Evolutionary conservation across 1,139 yeast species (phyloP).

Genomic region (Tardiomyces depauwii): DNA sequence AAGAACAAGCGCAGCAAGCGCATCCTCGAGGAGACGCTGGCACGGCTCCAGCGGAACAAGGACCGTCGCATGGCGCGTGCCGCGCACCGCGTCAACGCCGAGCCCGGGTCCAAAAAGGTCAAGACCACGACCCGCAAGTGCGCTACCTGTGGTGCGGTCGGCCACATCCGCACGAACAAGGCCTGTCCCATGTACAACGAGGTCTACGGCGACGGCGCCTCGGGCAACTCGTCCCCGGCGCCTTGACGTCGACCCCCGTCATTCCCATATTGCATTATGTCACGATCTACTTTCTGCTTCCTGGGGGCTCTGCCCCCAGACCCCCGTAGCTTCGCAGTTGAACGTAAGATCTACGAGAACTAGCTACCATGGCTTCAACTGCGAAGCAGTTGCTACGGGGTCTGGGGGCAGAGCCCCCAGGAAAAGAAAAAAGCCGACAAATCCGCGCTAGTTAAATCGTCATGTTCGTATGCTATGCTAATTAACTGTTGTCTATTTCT

Average conservation of each 20-base stretch:
- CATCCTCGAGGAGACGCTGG: conserved; percentile 74
- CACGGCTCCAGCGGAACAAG: conserved; percentile 67
- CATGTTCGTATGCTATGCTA: too few species aligned
- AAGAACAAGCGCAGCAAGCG: conserved; percentile 69
- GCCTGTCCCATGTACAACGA: conserved; percentile 75
- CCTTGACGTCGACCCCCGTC: neutral
- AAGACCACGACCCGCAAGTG: conserved; percentile 79
- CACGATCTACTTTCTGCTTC: too few species aligned
- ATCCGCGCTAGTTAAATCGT: too few species aligned
- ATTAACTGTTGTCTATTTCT: neutral
- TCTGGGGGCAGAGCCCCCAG: too few species aligned
- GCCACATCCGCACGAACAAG: conserved; percentile 86
- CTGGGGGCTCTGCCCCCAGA: too few species aligned
- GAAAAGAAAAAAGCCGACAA: too few species aligned
- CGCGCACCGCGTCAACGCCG: conserved; percentile 28
- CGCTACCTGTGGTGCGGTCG: conserved; percentile 91
- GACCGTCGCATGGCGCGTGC: conserved; percentile 51
- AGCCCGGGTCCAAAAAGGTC: conserved; percentile 23
- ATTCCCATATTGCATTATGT: too few species aligned
- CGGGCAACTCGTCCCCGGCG: conserved; percentile 12
- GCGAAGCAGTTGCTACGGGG: too few species aligned
- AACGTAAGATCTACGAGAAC: too few species aligned
- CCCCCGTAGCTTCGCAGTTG: too few species aligned
- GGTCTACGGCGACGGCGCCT: conserved; percentile 18
- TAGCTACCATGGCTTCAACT: too few species aligned